Evolutionary conservation across 2,329 filamentous ascomycete genomes (phyloP), one percentile per base, ranked within the genome.

Genomic region (Alternaria brassicae): DNA sequence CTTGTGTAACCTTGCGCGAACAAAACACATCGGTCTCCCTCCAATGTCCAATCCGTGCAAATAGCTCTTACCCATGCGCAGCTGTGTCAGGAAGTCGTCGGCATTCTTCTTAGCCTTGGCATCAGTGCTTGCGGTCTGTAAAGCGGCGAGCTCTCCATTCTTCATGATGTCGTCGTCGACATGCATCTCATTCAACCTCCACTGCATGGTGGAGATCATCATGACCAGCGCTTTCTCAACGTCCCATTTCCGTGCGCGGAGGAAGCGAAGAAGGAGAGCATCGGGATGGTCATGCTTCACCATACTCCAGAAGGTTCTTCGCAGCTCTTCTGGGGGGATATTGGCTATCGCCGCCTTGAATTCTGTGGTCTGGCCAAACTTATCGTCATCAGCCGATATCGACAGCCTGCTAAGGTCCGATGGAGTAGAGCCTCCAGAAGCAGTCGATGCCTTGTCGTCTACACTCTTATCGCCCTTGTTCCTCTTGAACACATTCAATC

Each of bases 251-350:
- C 79, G 66, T 45, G 80, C 71, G 69, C 80, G 70, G 66, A 79
- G 85, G 76, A 92, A 78, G 48, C 76, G 67, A 60, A 81, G 67
- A 23, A 87, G 88, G 57, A 88, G 86, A 67, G 89, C 90, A 79
- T 99, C 95, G 0, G 95, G 95, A 74, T 98, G 88, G 73, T 99
- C 95, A 71, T 95, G 90, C 82, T 98, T 99, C 58, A 94, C 87
- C 92, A 97, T 96, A 67, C 82, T 86, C 95, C 95, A 98, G 74
- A 98, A 91, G 0, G 93, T 89, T 15, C 84, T 83, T 52, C 93
- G 88, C 65, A 99, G 87, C 41, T 90, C 85, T 71, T 96, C 92
- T 0, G 94, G 91, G 0, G 88, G 85, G 71, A 90, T 86, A 60
- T 86, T 91, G 48, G 90, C 89, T 9, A 99, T 79, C 0, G 92